phyloP scores from a whole-genome alignment of 345 rosid genomes.

The Linum usitatissimum region DNA sequence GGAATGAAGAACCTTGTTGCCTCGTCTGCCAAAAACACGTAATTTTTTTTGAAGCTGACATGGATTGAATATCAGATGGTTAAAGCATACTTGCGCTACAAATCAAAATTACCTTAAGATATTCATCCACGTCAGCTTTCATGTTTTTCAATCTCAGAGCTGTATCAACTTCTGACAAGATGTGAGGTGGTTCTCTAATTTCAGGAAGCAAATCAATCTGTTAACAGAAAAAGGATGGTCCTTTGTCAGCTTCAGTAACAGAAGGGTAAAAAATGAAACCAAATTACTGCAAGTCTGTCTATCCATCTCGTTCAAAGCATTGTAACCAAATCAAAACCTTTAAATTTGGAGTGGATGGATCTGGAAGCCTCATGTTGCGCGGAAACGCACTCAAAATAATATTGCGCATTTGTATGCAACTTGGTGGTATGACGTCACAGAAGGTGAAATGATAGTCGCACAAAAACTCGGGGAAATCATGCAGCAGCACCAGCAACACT shows the following conservation, averaged over 20 bases:
- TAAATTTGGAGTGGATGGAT: slow-evolving; percentile 89
- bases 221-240: slow-evolving; percentile 3
- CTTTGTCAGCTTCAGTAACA: background rate
- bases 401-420: slow-evolving; percentile 98
- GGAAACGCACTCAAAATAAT: slow-evolving; percentile 94
- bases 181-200: slow-evolving; percentile 68
- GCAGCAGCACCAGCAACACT: slow-evolving; percentile 88
- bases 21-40: slow-evolving; percentile 38
- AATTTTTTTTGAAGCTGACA: too few relatives aligned
- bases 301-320: background rate
- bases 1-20: slow-evolving; percentile 63
- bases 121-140: slow-evolving; percentile 87
- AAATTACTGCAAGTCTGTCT: too few relatives aligned
- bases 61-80: background rate
- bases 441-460: slow-evolving; percentile 96
- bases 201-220: slow-evolving; percentile 96
- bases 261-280: background rate
- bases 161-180: slow-evolving; percentile 87
- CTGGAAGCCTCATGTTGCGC: slow-evolving; percentile 92
- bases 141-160: slow-evolving; percentile 69
- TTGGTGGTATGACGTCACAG: slow-evolving; percentile 97
- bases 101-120: slow-evolving; percentile 52
- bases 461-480: slow-evolving; percentile 95
- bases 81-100: background rate
- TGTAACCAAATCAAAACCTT: slow-evolving; percentile 29